Base-by-base conservation (phyloP, 331 rosid species). In the Prunus yedoensis region DNA sequence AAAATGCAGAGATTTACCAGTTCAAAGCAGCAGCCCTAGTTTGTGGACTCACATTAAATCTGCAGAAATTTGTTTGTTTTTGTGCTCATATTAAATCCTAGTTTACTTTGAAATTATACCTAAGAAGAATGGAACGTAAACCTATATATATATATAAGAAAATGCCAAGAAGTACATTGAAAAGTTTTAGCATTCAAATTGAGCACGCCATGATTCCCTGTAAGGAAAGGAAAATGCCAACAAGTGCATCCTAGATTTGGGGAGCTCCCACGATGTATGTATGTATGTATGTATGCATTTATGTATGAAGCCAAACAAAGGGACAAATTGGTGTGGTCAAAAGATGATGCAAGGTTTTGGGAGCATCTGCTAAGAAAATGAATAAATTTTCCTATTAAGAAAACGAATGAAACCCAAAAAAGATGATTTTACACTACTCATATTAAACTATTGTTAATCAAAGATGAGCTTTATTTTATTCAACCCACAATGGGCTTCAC, bases 361-460 rank as follows among this genome's bases (percentile, higher is more conserved):
- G 74, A 63, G 65, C 59, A 63, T 2, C 46, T 62, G 70, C 58
- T 5, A 49, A 78, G 54, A 57, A 51, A 21, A 67, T 2, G 38
- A 7, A 35, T 75, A 56, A 56, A 10, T 56, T 56, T 56, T 23
- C 20, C 28, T 1, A 2, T 56, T 9, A 41, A 78, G 54, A 57
- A 51, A 57, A 67, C 3, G 38, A 7, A 35, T 75, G 20, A 59
- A 61, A 54, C 3, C 47, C 57, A 47, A 61, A 27, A 74, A 27
- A 74, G 35, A 86, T 82, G 86, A 78, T 82, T 88, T 80, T 86
- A 90, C 81, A 67, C 21, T 76, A 70, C 30, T 65, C 47, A 30
- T 72, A 45, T 8, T 66, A 57, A 75, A 45, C 21, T 58, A 25
- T 70, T 83, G 78, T 84, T 32, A 82, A 81, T 81, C 78, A 74